Conservation (phyloP, 2,329 filamentous ascomycete species). For the Epichloe sibirici region DNA sequence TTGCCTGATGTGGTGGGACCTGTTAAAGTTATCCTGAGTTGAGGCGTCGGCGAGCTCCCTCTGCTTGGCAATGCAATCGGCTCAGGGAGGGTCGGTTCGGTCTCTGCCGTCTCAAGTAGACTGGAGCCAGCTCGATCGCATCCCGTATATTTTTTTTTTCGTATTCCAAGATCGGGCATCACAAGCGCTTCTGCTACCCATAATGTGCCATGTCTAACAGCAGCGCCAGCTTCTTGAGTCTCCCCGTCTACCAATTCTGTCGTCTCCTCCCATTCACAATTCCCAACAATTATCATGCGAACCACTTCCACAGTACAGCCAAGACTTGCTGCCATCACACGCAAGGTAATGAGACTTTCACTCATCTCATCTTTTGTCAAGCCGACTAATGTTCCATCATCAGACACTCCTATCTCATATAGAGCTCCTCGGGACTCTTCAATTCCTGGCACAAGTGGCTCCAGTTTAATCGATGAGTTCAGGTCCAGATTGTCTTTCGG, state of each 20-base stretch:
- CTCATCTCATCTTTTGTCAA: constrained; percentile 83
- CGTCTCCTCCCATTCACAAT: constrained; percentile 60
- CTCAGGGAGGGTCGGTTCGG: constrained; percentile 2
- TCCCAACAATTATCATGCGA: constrained; percentile 71
- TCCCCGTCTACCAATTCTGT: constrained; percentile 18
- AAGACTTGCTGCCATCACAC: constrained; percentile 83
- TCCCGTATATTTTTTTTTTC: constrained; percentile 1
- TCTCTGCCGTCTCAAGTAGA: neutral
- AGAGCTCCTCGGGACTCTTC: constrained; percentile 88
- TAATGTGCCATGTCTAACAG: constrained; percentile 39
- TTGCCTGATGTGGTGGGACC: constrained; percentile 89
- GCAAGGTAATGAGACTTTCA: constrained; percentile 75
- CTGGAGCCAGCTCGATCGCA: neutral
- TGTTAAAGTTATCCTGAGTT: constrained; percentile 76
- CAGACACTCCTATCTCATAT: constrained; percentile 93
- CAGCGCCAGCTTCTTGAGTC: constrained; percentile 11
- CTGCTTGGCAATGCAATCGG: constrained; percentile 21
- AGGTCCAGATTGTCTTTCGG: constrained; percentile 48
- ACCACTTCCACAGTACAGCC: constrained; percentile 76
- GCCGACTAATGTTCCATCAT: constrained; percentile 84
- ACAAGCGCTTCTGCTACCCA: constrained; percentile 87
- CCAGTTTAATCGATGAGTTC: constrained; percentile 33
- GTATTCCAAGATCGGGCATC: constrained; percentile 51
- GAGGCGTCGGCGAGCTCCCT: constrained; percentile 48
- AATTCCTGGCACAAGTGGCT: constrained; percentile 59